Base-by-base conservation (phyloP, 352 stramenopile genomes). In the Phytopythium ostracodes region DNA sequence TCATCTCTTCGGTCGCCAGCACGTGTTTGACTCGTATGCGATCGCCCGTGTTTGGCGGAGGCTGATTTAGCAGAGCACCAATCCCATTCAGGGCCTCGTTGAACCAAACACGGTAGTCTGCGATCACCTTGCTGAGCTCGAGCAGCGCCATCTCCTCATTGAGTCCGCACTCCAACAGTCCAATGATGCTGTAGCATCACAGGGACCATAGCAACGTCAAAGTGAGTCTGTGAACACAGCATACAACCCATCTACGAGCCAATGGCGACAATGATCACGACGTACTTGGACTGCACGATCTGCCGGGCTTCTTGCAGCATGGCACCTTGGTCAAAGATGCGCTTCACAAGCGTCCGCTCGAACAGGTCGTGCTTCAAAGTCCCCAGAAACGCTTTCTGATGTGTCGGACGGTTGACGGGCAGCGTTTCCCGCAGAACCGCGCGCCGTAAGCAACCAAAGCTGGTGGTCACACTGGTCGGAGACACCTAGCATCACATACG, bases 331-430 rank as follows among this genome's bases (percentile, higher is more conserved):
- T 61, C 70, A 38, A 72, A 60, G 14, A 79, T 63, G 14, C 68
- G 65, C 35, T 74, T 67, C 15, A 79, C 25, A 59, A 95, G 58
- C 22, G 79, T 75, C 22, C 69, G 51, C 56, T 95, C 79, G 54
- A 95, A 95, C 4, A 95, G 59, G n/a, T 92, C 76, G 68, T 95
- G 86, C 64, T 95, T 95, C 22, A 95, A 64, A 18, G 74, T 95
- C 42, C 86, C 86, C 15, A 93, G 54, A 22, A 93, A 77, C 20
- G 82, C 86, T 29, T 87, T 88, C 14, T 74, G 52, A 27, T 81
- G 71, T n/a, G 77, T 90, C 10, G 79, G 68, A n/a, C 69, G 60
- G 25, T 57, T 85, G 7, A 94, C 78, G 33, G 74, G 77, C 15
- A 91, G 63, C 0, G 78, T 89, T 65, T 94, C 81, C 38, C 74